Percentiles rank a stretch among this genome's conserved stretches.
Conservation (phyloP, 306 rosid species). For the Casuarina equisetifolia region DNA sequence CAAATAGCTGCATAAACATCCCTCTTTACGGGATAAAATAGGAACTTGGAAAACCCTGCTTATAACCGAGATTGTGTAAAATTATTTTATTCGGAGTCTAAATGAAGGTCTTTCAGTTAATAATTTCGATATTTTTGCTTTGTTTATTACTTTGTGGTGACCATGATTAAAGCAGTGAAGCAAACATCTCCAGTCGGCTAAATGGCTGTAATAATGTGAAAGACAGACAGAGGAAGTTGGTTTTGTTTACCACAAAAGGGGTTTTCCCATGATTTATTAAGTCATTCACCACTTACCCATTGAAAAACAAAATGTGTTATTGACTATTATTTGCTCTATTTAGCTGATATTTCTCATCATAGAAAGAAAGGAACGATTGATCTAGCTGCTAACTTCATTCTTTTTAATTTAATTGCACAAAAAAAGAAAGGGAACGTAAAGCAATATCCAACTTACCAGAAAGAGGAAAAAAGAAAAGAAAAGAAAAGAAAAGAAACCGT, state of each 20-base stretch:
- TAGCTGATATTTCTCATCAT: background rate
- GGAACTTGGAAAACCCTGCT: too few relatives aligned
- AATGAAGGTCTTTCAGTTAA: background rate
- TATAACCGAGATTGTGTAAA: too few relatives aligned
- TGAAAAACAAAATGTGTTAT: background rate
- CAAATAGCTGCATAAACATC: background rate
- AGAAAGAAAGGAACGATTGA: background rate
- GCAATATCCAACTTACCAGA: too few relatives aligned
- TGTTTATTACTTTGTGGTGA: background rate
- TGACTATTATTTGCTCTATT: background rate
- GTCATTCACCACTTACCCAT: background rate
- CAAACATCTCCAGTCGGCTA: too few relatives aligned
- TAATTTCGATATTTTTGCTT: background rate
- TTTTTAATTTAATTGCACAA: too few relatives aligned
- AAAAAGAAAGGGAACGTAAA: too few relatives aligned
- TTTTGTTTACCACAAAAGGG: background rate
- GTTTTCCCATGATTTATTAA: background rate
- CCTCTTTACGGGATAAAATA: too few relatives aligned
- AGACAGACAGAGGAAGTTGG: background rate
- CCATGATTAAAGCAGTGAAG: background rate
- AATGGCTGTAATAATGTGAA: background rate
- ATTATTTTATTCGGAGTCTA: background rate
- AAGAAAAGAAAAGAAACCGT: too few relatives aligned
- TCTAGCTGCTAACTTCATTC: background rate
- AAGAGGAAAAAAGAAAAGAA: too few relatives aligned